Percentiles rank a stretch among this genome's conserved stretches.
Evolutionary conservation across 345 rosid species (phyloP).

Genomic region (Eucalyptus erythrocorys): DNA sequence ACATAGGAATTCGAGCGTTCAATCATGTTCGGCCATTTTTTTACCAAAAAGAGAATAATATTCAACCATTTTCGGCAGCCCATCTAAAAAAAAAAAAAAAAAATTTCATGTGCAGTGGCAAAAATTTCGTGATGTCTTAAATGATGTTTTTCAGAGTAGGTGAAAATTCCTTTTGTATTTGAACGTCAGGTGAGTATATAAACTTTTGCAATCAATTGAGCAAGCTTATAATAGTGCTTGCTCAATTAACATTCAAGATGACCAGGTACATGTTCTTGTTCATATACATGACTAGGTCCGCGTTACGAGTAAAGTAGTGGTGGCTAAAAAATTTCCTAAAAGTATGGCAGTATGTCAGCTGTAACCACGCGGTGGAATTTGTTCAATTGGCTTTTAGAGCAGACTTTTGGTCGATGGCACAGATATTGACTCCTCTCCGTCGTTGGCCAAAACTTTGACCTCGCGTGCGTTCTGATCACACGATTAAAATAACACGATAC

Average conservation of each 20-base stretch:
- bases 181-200: background rate
- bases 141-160: accelerated
- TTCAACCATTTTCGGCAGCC: background rate
- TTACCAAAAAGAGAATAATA: background rate
- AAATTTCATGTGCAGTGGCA: background rate
- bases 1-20: background rate
- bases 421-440: background rate
- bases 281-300: background rate
- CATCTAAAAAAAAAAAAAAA: background rate
- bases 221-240: background rate
- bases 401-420: background rate
- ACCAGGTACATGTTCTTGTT: background rate
- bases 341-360: background rate
- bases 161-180: background rate
- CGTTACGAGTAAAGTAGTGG: background rate
- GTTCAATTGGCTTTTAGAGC: background rate
- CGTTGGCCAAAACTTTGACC: no score
- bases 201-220: background rate
- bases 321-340: background rate
- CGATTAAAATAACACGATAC: background rate
- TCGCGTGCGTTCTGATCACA: background rate
- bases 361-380: background rate
- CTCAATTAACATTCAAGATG: background rate
- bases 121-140: background rate
- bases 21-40: background rate